A percentile compares a stretch with the other conserved stretches of the same genome.
Evolutionary conservation across 2,329 filamentous ascomycete species (phyloP).

Genomic region (Penicillium sp.): DNA sequence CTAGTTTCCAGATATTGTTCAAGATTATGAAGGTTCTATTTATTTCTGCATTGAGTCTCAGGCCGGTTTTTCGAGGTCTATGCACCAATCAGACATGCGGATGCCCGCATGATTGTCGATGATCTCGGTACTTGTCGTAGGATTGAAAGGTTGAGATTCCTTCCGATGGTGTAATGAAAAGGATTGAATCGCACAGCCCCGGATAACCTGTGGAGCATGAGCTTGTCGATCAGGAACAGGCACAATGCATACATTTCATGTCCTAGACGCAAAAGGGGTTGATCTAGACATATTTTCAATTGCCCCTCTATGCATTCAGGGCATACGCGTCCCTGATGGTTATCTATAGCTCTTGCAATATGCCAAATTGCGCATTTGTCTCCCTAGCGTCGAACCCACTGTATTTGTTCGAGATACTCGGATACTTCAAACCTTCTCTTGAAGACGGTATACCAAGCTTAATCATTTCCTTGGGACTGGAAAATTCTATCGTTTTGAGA

Average conservation of each 20-base stretch:
- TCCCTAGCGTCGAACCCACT: neutral
- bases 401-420: neutral
- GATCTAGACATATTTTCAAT: neutral
- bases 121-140: neutral
- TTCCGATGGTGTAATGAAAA: conserved; percentile 6
- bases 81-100: neutral
- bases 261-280: neutral
- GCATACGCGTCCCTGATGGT: neutral
- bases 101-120: neutral
- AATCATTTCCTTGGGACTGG: too few species aligned
- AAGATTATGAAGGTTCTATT: neutral
- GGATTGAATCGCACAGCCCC: neutral
- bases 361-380: neutral
- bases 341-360: neutral
- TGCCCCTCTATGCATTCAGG: neutral
- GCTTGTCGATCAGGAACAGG: conserved; percentile 9
- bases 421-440: conserved; percentile 2
- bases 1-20: neutral
- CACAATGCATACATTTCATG: conserved; percentile 5
- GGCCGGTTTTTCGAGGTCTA: neutral
- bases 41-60: neutral
- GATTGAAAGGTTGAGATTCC: conserved; percentile 8
- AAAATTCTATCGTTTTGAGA: too few species aligned
- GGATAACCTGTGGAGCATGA: neutral
- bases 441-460: neutral